Percentiles rank a stretch among this genome's conserved stretches.
Evolutionary conservation across 345 rosid genomes (phyloP).

Genomic region (Turnera subulata): DNA sequence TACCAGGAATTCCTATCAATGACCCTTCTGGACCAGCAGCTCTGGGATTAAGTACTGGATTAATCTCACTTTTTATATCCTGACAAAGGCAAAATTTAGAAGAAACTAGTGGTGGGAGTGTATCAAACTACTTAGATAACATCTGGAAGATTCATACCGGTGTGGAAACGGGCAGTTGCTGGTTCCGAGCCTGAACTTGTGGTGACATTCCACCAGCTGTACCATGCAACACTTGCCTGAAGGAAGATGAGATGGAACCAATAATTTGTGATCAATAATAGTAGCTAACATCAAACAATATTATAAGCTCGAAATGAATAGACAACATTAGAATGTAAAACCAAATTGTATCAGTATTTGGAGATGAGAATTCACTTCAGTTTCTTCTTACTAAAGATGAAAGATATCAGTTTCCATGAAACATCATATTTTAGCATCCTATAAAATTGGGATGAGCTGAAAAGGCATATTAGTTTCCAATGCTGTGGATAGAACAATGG

Average conservation of each 20-base stretch:
- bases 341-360: too few relatives aligned
- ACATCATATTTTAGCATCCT: neutral
- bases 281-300: neutral
- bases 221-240: constrained; percentile 95
- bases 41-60: constrained; percentile 82
- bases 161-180: constrained; percentile 72
- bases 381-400: too few relatives aligned
- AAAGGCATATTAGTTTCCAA: neutral
- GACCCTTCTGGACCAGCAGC: constrained; percentile 87
- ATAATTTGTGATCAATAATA: too few relatives aligned
- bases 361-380: too few relatives aligned
- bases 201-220: constrained; percentile 80
- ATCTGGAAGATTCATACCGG: constrained; percentile 41
- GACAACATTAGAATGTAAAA: too few relatives aligned
- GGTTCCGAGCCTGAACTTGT: constrained; percentile 83
- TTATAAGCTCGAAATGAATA: too few relatives aligned
- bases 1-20: constrained; percentile 90
- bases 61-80: constrained; percentile 91
- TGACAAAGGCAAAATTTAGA: constrained; percentile 34
- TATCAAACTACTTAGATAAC: neutral
- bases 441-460: too few relatives aligned
- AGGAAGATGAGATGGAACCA: constrained; percentile 13
- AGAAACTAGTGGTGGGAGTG: constrained; percentile 6
- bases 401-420: too few relatives aligned
- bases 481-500: neutral